phyloP scores from a whole-genome alignment of 164 flowering plant genomes.

The Echeveria elegans region DNA sequence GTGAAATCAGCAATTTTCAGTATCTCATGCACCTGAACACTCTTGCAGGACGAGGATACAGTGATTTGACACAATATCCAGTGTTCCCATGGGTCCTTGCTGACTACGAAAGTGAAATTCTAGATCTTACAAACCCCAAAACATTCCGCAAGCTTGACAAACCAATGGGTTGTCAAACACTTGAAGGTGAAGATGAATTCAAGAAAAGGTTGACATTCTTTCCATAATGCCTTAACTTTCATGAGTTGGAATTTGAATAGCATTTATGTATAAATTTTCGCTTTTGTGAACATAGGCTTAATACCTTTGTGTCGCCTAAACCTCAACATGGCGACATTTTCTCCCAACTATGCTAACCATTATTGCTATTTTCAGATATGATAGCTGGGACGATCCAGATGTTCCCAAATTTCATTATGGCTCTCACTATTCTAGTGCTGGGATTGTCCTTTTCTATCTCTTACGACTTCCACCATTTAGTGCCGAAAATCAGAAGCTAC shows the following conservation, averaged over 20 bases:
- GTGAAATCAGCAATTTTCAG: constrained; percentile 98
- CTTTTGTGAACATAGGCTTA: not conserved
- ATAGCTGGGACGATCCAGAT: constrained; percentile 99
- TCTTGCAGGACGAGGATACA: constrained; percentile 97
- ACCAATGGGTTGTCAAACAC: constrained; percentile 99
- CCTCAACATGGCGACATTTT: not conserved
- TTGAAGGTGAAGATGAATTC: constrained; percentile 94
- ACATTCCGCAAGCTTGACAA: constrained; percentile 88
- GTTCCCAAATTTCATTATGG: constrained; percentile 99
- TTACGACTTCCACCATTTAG: constrained; percentile 94
- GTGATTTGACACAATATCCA: constrained; percentile 99
- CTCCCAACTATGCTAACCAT: not conserved
- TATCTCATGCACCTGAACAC: constrained; percentile 99
- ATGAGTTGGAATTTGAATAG: not conserved
- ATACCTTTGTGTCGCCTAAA: not conserved
- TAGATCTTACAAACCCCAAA: constrained; percentile 63
- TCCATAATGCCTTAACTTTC: not conserved
- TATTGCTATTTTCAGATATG: constrained; percentile 48
- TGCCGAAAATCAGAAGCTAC: constrained; percentile 89
- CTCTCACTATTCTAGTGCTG: constrained; percentile 99
- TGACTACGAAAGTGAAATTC: constrained; percentile 84
- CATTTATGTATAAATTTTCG: not conserved
- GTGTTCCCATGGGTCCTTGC: constrained; percentile 98
- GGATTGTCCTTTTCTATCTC: constrained; percentile 95
- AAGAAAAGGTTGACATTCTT: constrained; percentile 56